Conservation (phyloP, 805 yeast genomes). For the Starmerella vaccinii region DNA sequence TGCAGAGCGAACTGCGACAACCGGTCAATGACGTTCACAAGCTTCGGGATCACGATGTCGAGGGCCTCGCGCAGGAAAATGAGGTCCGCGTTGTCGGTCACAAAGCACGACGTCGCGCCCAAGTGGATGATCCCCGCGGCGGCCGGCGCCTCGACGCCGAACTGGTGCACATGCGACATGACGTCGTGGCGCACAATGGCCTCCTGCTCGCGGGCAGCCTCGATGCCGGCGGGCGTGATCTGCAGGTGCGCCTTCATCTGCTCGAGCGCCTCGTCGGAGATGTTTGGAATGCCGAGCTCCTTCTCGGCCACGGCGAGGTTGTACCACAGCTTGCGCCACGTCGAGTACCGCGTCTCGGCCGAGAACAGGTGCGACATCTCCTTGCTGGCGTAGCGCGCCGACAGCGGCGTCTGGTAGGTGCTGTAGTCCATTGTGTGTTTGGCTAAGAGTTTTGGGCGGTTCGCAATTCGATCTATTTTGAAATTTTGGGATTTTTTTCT, state of each 20-base stretch:
- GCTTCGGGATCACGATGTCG: constrained; percentile 84
- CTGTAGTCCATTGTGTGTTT: constrained; percentile 37
- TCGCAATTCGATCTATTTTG: no score
- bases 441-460: neutral
- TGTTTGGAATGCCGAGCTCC: constrained; percentile 73
- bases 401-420: constrained; percentile 81
- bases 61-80: constrained; percentile 93
- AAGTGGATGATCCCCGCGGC: constrained; percentile 97
- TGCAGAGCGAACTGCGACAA: constrained; percentile 77
- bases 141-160: constrained; percentile 83
- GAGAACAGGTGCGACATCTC: constrained; percentile 95
- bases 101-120: constrained; percentile 97
- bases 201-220: constrained; percentile 80
- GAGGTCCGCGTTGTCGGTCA: constrained; percentile 95
- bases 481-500: no score
- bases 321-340: constrained; percentile 97
- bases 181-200: constrained; percentile 98
- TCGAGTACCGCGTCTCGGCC: constrained; percentile 83
- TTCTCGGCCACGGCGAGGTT: constrained; percentile 92
- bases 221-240: constrained; percentile 89
- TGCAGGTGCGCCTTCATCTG: constrained; percentile 69
- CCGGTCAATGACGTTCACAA: constrained; percentile 91
- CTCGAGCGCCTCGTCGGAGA: constrained; percentile 83
- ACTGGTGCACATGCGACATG: constrained; percentile 97
- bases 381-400: constrained; percentile 94